These are phyloP conservation scores for Onygenales sp. DNA, from an alignment of 2,329 filamentous ascomycete genomes.

Conservation along the genomic window DNA sequence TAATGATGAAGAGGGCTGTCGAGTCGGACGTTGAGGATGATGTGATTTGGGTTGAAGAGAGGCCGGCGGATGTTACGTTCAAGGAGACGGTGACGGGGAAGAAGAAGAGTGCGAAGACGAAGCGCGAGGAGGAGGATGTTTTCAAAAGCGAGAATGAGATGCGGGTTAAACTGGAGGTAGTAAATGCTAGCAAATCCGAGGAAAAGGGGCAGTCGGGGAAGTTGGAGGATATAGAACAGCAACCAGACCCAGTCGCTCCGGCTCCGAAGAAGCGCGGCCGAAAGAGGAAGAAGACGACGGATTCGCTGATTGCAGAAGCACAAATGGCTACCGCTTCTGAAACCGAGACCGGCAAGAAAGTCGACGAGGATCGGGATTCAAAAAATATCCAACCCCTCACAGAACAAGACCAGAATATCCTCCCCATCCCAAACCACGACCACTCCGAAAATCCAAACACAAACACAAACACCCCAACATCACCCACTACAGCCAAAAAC, in stretches of 20 bases:
- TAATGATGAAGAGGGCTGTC: conserved; percentile 20
- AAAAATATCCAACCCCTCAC: neutral
- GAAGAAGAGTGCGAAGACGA: neutral
- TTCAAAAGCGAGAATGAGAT: conserved; percentile 7
- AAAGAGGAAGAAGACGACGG: conserved; percentile 29
- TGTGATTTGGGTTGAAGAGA: conserved; percentile 31
- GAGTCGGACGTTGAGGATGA: conserved; percentile 28
- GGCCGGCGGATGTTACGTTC: conserved; percentile 8
- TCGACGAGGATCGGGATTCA: neutral
- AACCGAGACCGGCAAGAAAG: neutral
- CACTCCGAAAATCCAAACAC: neutral
- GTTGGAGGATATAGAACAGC: neutral
- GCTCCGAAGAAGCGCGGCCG: conserved; percentile 33
- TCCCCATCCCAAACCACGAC: neutral
- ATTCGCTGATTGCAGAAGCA: conserved; percentile 9
- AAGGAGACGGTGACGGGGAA: neutral
- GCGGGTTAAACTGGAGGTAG: conserved; percentile 1
- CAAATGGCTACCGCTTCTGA: neutral
- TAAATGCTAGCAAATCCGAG: neutral
- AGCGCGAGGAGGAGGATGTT: neutral
- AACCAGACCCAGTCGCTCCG: neutral
- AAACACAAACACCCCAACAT: neutral
- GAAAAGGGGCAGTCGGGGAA: neutral
- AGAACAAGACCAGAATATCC: conserved; percentile 2
- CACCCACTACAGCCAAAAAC: neutral